Conservation (phyloP, 441 rosid genomes). For the Croton laevigatus region DNA sequence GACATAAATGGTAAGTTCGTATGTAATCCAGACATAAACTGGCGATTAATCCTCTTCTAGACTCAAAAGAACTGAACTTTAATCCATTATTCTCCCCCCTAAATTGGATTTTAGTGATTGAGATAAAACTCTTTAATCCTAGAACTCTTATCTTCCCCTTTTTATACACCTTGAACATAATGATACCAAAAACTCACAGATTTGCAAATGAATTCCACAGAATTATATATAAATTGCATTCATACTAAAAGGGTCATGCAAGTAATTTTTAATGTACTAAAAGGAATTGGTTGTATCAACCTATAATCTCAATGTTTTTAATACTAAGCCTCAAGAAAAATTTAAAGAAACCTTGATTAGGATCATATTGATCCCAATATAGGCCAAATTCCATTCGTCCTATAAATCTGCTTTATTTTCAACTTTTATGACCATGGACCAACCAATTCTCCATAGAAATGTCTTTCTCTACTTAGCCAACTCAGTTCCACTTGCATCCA, state of each 20-base stretch:
- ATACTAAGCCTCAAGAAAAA: background rate
- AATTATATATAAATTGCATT: no score
- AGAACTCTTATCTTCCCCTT: background rate
- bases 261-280: no score
- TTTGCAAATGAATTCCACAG: no score
- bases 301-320: background rate
- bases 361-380: background rate
- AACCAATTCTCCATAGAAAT: background rate
- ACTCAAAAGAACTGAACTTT: no score
- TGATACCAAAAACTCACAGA: no score
- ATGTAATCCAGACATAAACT: no score
- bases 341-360: background rate
- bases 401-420: background rate
- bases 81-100: no score
- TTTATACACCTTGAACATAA: no score
- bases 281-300: no score
- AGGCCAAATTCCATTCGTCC: background rate
- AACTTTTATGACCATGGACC: constrained; percentile 7
- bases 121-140: background rate
- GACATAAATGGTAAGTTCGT: no score
- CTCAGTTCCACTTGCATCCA: constrained; percentile 9
- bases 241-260: no score
- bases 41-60: no score
- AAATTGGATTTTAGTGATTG: background rate
- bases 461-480: constrained; percentile 15